These are phyloP conservation scores for Somion occarium DNA, from an alignment of 1,284 basidiomycete species.

Conservation along the genomic window DNA sequence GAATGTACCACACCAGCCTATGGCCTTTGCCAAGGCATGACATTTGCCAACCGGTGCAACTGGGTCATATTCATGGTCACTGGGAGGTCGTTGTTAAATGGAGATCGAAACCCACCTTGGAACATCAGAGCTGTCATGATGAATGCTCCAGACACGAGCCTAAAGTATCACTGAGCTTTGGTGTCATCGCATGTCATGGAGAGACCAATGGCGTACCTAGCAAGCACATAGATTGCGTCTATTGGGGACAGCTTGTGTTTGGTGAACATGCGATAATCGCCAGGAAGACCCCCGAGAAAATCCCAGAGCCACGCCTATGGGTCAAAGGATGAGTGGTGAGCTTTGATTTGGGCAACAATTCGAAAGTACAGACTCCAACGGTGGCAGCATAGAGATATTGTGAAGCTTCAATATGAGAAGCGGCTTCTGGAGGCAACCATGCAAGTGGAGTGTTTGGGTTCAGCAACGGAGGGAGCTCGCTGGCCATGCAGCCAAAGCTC, in stretches of 20 bases:
- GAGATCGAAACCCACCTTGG: slow-evolving; percentile 7
- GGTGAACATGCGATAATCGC: slow-evolving; percentile 5
- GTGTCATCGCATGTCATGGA: neutral
- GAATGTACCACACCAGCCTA: slow-evolving; percentile 5
- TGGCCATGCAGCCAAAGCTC: no score
- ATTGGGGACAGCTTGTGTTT: slow-evolving; percentile 1
- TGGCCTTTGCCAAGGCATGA: slow-evolving; percentile 6
- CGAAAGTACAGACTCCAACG: slow-evolving; percentile 8
- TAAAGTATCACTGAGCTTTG: neutral
- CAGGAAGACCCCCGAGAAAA: slow-evolving; percentile 5
- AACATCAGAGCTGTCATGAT: slow-evolving; percentile 9
- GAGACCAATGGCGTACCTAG: slow-evolving; percentile 7
- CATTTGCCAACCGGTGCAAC: slow-evolving; percentile 4
- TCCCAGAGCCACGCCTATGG: slow-evolving; percentile 10
- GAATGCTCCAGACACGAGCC: slow-evolving; percentile 3
- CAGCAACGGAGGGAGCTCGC: no score
- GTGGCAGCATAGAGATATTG: slow-evolving; percentile 13
- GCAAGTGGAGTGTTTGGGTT: slow-evolving; percentile 15
- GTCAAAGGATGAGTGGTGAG: no score
- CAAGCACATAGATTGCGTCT: slow-evolving; percentile 9
- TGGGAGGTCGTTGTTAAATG: neutral
- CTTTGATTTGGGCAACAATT: neutral
- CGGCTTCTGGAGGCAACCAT: slow-evolving; percentile 12
- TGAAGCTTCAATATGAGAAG: slow-evolving; percentile 13
- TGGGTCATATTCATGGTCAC: neutral